Evolutionary conservation across 768 basidiomycete genomes (phyloP).

Genomic region (Coprinopsis strossmayeri): DNA sequence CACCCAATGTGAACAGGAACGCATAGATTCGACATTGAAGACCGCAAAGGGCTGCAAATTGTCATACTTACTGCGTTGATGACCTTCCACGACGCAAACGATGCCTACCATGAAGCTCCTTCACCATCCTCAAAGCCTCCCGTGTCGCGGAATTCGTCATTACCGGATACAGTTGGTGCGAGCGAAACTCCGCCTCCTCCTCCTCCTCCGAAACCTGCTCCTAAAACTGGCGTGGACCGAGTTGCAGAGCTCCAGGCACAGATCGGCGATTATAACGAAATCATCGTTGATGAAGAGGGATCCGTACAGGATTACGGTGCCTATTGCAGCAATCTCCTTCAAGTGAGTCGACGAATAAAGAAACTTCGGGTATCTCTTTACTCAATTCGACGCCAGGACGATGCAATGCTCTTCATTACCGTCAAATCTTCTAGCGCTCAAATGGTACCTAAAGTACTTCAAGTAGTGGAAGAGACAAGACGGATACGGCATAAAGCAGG

Average conservation of each 20-base stretch:
- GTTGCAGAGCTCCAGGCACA: constrained; percentile 67
- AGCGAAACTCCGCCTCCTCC: constrained; percentile 28
- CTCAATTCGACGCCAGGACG: constrained; percentile 42
- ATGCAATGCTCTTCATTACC: constrained; percentile 75
- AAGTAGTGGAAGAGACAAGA: constrained; percentile 75
- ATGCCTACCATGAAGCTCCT: constrained; percentile 34
- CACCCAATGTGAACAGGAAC: not conserved
- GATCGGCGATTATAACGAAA: constrained; percentile 64
- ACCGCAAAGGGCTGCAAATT: constrained; percentile 82
- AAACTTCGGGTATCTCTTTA: not conserved
- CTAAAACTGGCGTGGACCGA: constrained; percentile 59
- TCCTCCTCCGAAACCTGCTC: constrained; percentile 59
- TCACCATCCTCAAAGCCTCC: constrained; percentile 9
- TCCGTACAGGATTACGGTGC: constrained; percentile 58
- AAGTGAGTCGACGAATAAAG: constrained; percentile 31
- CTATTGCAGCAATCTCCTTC: constrained; percentile 57
- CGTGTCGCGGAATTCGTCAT: constrained; percentile 12
- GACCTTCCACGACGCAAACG: constrained; percentile 70
- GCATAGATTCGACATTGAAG: constrained; percentile 72
- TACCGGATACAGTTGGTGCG: constrained; percentile 3
- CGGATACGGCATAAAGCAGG: constrained; percentile 73
- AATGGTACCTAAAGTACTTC: constrained; percentile 72
- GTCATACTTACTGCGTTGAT: constrained; percentile 69
- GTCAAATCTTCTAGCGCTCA: constrained; percentile 55
- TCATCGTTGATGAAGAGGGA: constrained; percentile 64